phyloP scores from a whole-genome alignment of 2,329 filamentous ascomycete species.

The Fusarium domesticum region DNA sequence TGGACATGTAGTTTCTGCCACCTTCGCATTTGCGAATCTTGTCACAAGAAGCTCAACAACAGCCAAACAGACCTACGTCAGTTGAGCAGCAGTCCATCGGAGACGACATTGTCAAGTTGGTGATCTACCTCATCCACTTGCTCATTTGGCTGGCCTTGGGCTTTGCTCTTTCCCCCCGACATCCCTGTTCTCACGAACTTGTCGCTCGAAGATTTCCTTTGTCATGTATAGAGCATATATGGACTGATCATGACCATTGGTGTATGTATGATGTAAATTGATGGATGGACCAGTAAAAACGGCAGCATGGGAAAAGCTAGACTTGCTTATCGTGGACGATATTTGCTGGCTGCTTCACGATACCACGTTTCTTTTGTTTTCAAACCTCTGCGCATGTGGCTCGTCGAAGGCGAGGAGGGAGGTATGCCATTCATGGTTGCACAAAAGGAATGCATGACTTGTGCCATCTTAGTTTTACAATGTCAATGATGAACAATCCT shows the following conservation, averaged over 20 bases:
- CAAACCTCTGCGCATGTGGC: slow-evolving; percentile 8
- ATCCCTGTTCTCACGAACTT: too few relatives aligned
- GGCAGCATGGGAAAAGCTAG: slow-evolving; percentile 11
- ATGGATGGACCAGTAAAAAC: background rate
- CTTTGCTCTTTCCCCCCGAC: background rate
- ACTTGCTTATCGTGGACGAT: slow-evolving; percentile 8
- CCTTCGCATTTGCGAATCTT: slow-evolving; percentile 50
- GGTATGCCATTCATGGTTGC: background rate
- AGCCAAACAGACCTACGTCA: slow-evolving; percentile 43
- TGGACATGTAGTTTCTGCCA: slow-evolving; percentile 50
- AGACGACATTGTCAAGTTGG: slow-evolving; percentile 2
- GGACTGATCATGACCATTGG: slow-evolving; percentile 10
- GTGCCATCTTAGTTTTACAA: too few relatives aligned
- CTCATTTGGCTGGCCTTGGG: slow-evolving; percentile 1
- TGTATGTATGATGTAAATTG: slow-evolving; percentile 22
- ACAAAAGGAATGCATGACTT: background rate
- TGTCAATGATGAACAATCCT: too few relatives aligned
- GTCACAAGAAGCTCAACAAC: slow-evolving; percentile 41
- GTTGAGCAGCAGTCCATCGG: slow-evolving; percentile 35
- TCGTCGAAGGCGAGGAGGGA: slow-evolving; percentile 1
- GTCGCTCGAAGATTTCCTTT: slow-evolving; percentile 13
- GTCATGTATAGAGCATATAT: slow-evolving; percentile 10
- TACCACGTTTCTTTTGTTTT: slow-evolving; percentile 16
- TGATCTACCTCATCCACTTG: background rate
- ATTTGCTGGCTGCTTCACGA: slow-evolving; percentile 18